Base-by-base conservation (phyloP, 192 early-diverging fungal genomes). In the Coemansia sp. region DNA sequence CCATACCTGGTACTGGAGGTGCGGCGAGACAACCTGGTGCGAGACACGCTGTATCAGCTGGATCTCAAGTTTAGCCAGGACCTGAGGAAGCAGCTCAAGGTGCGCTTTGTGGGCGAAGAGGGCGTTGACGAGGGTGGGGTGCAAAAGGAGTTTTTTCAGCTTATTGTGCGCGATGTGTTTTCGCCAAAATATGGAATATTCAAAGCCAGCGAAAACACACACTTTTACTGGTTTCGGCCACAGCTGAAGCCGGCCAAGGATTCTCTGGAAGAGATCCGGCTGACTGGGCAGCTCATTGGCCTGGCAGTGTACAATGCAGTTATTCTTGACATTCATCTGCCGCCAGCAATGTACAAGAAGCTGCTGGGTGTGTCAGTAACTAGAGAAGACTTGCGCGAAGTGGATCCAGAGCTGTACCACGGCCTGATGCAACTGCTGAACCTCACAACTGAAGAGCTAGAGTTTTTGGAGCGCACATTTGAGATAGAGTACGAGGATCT, bases 91-190 rank as follows among this genome's bases (percentile, higher is more conserved):
- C 93, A 93, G 64, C 80, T 96, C 18, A 82, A 92, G 38, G 86
- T 96, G 48, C 81, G 90, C 31, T 96, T 96, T 83, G 85, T 92
- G 0, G 91, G 91, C 20, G 94, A 95, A 55, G 93, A 95, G 58
- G 94, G 90, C 20, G 87, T 96, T 11, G 93, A 94, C 59, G 91
- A 92, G 55, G 94, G 94, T 43, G 94, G 94, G 10, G 88, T 96
- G 26, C 91, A 91, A 51, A 94, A 94, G 60, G 94, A 96, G 76
- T 96, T 93, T 77, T 94, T 96, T 58, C 86, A 91, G 50, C 80
- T 94, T 20, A 84, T 94, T 13, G 88, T 94, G 39, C 82, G 90
- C 50, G 90, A 94, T 33, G 80, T 96, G 18, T 93, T 94, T 72
- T 88, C 91, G 56, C 79, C 81, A 8, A 86, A 90, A 59, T 96